Evolutionary conservation across 345 rosid genomes (phyloP), one percentile per base, ranked within the genome.

Genomic region (Ceriops zippeliana): DNA sequence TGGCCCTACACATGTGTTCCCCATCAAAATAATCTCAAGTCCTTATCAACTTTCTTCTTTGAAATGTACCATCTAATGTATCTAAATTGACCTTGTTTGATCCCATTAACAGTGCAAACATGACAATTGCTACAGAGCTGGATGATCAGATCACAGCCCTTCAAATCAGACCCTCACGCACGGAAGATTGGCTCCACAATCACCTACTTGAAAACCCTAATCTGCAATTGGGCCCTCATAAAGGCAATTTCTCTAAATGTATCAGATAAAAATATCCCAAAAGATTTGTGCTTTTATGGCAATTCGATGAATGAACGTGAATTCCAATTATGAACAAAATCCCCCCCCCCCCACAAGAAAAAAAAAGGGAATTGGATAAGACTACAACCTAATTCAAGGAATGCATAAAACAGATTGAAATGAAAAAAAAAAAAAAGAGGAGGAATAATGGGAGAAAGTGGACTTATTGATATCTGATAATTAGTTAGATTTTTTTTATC

Each of bases 1-100:
- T 72, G 96, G 98, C n/a, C 97, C 98, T 27, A 83, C 85, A 67
- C 97, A 91, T 69, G 87, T 76, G 76, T 93, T 93, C 79, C 97
- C 99, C 97, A 93, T 93, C 78, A 75, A 83, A 72, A 31, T 3
- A 4, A 67, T 27, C 65, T 79, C 73, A 80, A 20, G 65, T 76
- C 75, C 79, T 78, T 49, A 53, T 58, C 24, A 68, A 19, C 76
- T 61, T 68, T 56, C 69, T 24, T 73, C 52, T 62, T 22, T 37
- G 65, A 72, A 71, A 42, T 17, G 24, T 5, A 64, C 6, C 60
- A 60, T 51, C 72, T 54, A 72, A 70, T 35, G 38, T 63, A 58
- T 46, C 59, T 38, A 76, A 28, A 61, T 62, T 30, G 62, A 64
- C 19, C 62, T 63, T 59, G 46, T 30, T 6, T 56, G 49, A 67